A percentile compares a stretch with the other conserved stretches of the same genome.
phyloP scores from a whole-genome alignment of 192 early-diverging fungal genomes.

The Coemansia sp. region DNA sequence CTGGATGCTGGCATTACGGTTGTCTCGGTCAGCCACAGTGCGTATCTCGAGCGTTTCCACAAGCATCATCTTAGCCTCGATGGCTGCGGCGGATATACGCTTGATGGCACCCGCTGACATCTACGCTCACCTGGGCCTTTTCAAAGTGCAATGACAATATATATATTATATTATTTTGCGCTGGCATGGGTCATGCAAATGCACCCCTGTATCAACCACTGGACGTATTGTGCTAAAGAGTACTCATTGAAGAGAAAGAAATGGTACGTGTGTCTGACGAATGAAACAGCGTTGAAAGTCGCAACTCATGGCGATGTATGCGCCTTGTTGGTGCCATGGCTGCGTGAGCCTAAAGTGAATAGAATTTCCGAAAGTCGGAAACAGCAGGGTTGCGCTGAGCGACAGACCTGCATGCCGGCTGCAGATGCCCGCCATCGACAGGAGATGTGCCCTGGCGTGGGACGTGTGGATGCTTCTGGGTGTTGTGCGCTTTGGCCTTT shows the following conservation, averaged over 20 bases:
- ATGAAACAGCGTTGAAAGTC: no score
- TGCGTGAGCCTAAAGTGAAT: neutral
- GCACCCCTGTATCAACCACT: neutral
- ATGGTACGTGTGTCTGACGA: no score
- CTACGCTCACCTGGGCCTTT: neutral
- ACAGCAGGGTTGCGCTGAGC: neutral
- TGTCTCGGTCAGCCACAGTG: constrained; percentile 87
- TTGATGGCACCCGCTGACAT: constrained; percentile 6
- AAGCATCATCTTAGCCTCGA: constrained; percentile 37
- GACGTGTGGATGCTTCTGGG: neutral
- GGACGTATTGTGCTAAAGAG: neutral
- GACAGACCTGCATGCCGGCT: neutral
- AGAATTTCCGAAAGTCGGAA: neutral
- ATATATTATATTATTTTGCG: neutral
- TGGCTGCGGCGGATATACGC: constrained; percentile 31
- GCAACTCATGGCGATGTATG: neutral
- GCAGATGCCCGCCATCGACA: neutral
- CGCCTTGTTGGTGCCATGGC: neutral
- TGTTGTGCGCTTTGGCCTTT: constrained; percentile 1
- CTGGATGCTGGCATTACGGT: constrained; percentile 73
- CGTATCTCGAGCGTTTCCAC: constrained; percentile 57
- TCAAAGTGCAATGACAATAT: neutral
- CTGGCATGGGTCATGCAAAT: neutral
- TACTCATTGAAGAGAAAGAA: neutral
- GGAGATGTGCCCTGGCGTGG: neutral